Conservation (phyloP, 2,329 filamentous ascomycete species). For the Tolypocladium paradoxum region DNA sequence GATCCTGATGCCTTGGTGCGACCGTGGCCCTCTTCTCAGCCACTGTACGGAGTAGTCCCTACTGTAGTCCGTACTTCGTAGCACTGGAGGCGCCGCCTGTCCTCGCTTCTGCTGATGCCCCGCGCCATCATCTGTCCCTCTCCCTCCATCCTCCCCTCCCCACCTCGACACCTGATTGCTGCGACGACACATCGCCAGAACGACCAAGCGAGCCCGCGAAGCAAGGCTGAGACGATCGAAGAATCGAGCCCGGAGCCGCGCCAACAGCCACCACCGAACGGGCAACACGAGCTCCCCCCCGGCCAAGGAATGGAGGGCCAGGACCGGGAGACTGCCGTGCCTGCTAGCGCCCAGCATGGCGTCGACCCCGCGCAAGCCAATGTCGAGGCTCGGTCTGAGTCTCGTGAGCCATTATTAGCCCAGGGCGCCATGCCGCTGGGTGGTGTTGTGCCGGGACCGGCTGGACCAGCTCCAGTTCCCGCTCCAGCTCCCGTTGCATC, state of each 20-base stretch:
- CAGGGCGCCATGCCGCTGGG: neutral
- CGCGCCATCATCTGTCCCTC: neutral
- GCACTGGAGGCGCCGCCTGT: neutral
- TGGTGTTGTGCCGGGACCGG: neutral
- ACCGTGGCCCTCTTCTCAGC: neutral
- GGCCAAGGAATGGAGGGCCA: constrained; percentile 9
- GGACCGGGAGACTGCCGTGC: constrained; percentile 2
- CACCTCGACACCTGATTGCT: neutral
- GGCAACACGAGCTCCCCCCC: neutral
- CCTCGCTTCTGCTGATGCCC: neutral
- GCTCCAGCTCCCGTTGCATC: neutral
- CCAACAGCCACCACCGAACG: neutral
- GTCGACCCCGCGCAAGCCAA: constrained; percentile 8
- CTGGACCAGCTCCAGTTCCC: constrained; percentile 1
- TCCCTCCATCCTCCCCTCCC: neutral
- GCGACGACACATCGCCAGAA: neutral
- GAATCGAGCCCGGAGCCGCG: neutral
- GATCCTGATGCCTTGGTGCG: neutral
- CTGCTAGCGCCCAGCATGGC: constrained; percentile 5
- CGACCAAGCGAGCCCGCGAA: neutral
- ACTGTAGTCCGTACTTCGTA: no score
- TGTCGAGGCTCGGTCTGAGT: constrained; percentile 4
- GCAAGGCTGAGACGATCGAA: neutral
- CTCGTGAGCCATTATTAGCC: constrained; percentile 8
- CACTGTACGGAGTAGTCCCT: no score